Evolutionary conservation across 2,329 filamentous ascomycete genomes (phyloP).

Genomic region (Ophiostoma pallidulum): DNA sequence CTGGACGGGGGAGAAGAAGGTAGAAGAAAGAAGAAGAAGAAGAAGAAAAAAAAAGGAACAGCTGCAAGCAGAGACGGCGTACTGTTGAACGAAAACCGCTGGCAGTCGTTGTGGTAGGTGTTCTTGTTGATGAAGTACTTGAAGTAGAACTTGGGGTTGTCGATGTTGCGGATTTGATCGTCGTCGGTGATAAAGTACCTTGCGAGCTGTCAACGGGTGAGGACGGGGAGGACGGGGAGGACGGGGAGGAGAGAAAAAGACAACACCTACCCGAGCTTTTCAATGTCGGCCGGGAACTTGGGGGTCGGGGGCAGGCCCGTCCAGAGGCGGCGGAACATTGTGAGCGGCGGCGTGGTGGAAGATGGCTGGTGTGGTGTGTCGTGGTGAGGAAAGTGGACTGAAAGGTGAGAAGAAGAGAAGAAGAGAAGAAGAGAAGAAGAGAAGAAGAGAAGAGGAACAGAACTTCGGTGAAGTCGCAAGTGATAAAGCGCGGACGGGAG

Average conservation of each 20-base stretch:
- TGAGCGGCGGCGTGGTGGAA: neutral
- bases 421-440: neutral
- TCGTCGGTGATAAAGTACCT: conserved; percentile 70
- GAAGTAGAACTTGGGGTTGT: conserved; percentile 60
- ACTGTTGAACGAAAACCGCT: conserved; percentile 68
- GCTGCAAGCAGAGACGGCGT: conserved; percentile 18
- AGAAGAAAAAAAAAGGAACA: neutral
- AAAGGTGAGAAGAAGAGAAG: neutral
- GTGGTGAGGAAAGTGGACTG: neutral
- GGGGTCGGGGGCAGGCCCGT: conserved; percentile 59
- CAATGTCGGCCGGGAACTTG: conserved; percentile 54
- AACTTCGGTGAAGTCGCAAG: neutral
- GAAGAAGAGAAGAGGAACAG: neutral
- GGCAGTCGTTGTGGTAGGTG: conserved; percentile 65
- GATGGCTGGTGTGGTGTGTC: neutral
- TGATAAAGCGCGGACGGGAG: neutral
- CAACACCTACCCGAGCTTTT: conserved; percentile 57
- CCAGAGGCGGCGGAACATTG: conserved; percentile 68
- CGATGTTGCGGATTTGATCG: conserved; percentile 61
- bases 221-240: too few species aligned
- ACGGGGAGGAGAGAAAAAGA: neutral
- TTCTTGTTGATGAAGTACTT: conserved; percentile 66
- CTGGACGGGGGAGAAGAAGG: too few species aligned
- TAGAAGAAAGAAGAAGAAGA: neutral
- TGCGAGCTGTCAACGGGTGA: conserved; percentile 29